Conservation (phyloP, 805 yeast species). For the Metschnikowia peoriensis region DNA sequence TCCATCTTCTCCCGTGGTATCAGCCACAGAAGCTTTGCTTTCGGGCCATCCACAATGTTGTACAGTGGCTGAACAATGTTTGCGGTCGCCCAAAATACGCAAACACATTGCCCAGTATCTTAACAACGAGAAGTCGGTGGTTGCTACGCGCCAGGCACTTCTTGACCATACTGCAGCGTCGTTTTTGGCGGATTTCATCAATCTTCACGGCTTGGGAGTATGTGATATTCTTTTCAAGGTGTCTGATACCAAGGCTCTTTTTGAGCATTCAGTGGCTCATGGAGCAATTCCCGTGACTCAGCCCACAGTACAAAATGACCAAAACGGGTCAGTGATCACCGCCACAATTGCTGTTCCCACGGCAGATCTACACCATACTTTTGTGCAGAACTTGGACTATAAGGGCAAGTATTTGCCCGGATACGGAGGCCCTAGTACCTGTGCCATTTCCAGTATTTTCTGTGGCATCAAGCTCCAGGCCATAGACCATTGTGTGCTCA, state of each 20-base stretch:
- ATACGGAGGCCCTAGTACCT: slow-evolving; percentile 21
- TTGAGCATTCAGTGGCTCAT: slow-evolving; percentile 42
- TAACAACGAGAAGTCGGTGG: background rate
- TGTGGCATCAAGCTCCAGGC: slow-evolving; percentile 37
- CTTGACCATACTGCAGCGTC: slow-evolving; percentile 10
- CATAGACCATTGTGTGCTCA: slow-evolving; percentile 82
- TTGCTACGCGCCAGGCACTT: slow-evolving; percentile 1
- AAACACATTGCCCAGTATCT: background rate
- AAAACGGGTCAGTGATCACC: slow-evolving; percentile 46
- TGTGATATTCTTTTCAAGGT: slow-evolving; percentile 73
- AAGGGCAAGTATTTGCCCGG: slow-evolving; percentile 53
- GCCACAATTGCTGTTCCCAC: slow-evolving; percentile 46
- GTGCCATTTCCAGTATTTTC: slow-evolving; percentile 14
- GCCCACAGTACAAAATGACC: slow-evolving; percentile 37
- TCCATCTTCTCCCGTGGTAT: slow-evolving; percentile 3
- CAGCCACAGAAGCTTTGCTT: slow-evolving; percentile 5
- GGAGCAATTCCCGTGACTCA: slow-evolving; percentile 48
- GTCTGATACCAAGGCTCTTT: slow-evolving; percentile 45
- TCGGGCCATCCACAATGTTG: slow-evolving; percentile 1
- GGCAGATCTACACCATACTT: slow-evolving; percentile 70
- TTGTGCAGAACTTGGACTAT: slow-evolving; percentile 49
- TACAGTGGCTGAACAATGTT: slow-evolving; percentile 1
- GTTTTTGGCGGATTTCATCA: slow-evolving; percentile 25
- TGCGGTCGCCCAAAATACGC: slow-evolving; percentile 2
- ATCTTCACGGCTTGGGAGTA: slow-evolving; percentile 75